phyloP scores from a whole-genome alignment of 2,329 filamentous ascomycete genomes.

The Chaetomium sp. region DNA sequence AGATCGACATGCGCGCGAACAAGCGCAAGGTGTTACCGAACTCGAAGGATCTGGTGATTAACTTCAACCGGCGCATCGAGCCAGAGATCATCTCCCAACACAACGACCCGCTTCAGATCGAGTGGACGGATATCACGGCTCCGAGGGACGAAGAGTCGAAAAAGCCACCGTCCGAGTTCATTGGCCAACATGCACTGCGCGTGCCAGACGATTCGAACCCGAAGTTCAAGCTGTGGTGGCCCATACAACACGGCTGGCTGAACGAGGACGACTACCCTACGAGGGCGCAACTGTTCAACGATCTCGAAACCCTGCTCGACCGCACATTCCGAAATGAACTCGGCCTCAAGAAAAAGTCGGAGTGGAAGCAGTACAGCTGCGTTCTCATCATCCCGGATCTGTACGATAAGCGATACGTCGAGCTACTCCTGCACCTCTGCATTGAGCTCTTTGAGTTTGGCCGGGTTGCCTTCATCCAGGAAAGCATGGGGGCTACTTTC shows the following conservation, averaged over 20 bases:
- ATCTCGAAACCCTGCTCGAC: conserved; percentile 81
- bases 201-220: conserved; percentile 86
- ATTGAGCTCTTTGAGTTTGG: conserved; percentile 87
- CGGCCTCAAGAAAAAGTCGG: conserved; percentile 66
- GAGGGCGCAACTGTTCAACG: conserved; percentile 73
- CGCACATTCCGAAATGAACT: conserved; percentile 82
- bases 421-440: conserved; percentile 74
- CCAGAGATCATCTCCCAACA: conserved; percentile 87
- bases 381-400: conserved; percentile 97
- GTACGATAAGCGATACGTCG: conserved; percentile 91
- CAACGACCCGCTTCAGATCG: conserved; percentile 87
- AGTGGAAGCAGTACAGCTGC: conserved; percentile 87
- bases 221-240: conserved; percentile 90
- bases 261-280: conserved; percentile 85
- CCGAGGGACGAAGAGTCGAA: conserved; percentile 58
- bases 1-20: conserved; percentile 83
- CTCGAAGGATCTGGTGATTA: conserved; percentile 89
- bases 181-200: conserved; percentile 73
- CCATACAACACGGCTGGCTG: conserved; percentile 75
- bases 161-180: conserved; percentile 54
- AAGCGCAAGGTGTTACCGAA: conserved; percentile 96
- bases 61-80: conserved; percentile 80
- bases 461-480: conserved; percentile 88
- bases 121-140: conserved; percentile 80
- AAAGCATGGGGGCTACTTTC: conserved; percentile 90